Evolutionary conservation across 345 rosid genomes (phyloP), one percentile per base, ranked within the genome.

Genomic region (Alliaria petiolata): DNA sequence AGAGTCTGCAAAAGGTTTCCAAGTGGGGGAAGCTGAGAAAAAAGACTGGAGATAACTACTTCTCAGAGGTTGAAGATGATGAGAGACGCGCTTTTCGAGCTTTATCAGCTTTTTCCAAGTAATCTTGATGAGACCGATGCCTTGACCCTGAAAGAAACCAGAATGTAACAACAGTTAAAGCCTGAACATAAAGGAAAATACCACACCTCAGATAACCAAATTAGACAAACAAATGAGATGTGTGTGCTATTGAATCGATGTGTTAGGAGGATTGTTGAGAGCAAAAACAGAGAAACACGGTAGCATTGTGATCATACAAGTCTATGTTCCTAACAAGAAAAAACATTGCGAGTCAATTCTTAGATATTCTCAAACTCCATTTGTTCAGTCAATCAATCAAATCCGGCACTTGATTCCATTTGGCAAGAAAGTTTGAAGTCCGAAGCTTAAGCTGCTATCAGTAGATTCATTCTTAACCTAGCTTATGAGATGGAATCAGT

Each of bases 121-220:
- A 95, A 79, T 95, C 99, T 88, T 95, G 99, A 70, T 91, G 96
- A 0, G 97, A 91, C 39, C 69, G 85, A 62, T 95, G 99, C 89
- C 86, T 88, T 31, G 97, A 16, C 40, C 95, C 98, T 95, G 60
- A 57, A 69, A 55, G 20, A 65, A 20, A 56, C 62, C 54, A 13
- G 8, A 59, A 15, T 19, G 52, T 9, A 34, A 12, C 66, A 62
- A 26, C n/a, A 31, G 50, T 17, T 28, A 55, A 22, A 9, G 25
- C 47, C 16, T 39, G 45, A 56, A 39, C 22, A 30, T 22, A 15
- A 52, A 54, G 14, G 13, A 40, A 72, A 7, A 40, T 40, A 62
- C 57, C 39, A 35, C 38, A 30, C 30, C 19, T 52, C 36, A 28
- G 11, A 43, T 53, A 42, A 8, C 22, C 11, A 55, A 34, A n/a